Evolutionary conservation across 2,329 filamentous ascomycete species (phyloP).

Genomic region (Thermothelomyces thermophilus): DNA sequence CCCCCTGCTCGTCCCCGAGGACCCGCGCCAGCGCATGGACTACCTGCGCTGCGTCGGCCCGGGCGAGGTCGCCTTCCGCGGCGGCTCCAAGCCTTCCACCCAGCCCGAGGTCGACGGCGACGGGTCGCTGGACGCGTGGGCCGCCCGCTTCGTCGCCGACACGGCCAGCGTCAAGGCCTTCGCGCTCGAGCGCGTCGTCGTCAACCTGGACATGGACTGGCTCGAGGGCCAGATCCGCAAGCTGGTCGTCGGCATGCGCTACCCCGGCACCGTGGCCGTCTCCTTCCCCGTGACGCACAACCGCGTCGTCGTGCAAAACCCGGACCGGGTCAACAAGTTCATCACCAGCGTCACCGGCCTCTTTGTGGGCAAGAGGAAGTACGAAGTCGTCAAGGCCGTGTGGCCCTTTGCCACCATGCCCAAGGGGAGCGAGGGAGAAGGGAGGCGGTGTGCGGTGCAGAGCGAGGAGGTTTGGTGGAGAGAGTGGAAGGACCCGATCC

Average conservation of each 20-base stretch:
- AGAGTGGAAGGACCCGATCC: conserved; percentile 43
- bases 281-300: conserved; percentile 45
- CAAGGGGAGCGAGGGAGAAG: conserved; percentile 36
- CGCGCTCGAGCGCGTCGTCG: conserved; percentile 44
- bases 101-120: conserved; percentile 34
- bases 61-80: conserved; percentile 46
- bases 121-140: conserved; percentile 44
- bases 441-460: conserved; percentile 43
- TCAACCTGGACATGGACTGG: conserved; percentile 49
- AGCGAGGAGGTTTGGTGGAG: conserved; percentile 52
- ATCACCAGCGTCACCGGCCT: conserved; percentile 46
- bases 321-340: conserved; percentile 48
- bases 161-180: conserved; percentile 42
- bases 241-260: conserved; percentile 43
- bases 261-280: conserved; percentile 44
- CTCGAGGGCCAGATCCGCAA: conserved; percentile 48
- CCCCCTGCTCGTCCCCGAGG: conserved; percentile 44
- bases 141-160: conserved; percentile 42
- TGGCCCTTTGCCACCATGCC: conserved; percentile 50
- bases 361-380: conserved; percentile 47
- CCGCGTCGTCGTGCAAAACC: conserved; percentile 43
- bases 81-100: conserved; percentile 37
- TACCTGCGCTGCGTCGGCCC: conserved; percentile 46
- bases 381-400: conserved; percentile 49
- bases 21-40: conserved; percentile 40